These are phyloP conservation scores for Orbilia quercus DNA, from an alignment of 2,329 filamentous ascomycete species.

Conservation along the genomic window DNA sequence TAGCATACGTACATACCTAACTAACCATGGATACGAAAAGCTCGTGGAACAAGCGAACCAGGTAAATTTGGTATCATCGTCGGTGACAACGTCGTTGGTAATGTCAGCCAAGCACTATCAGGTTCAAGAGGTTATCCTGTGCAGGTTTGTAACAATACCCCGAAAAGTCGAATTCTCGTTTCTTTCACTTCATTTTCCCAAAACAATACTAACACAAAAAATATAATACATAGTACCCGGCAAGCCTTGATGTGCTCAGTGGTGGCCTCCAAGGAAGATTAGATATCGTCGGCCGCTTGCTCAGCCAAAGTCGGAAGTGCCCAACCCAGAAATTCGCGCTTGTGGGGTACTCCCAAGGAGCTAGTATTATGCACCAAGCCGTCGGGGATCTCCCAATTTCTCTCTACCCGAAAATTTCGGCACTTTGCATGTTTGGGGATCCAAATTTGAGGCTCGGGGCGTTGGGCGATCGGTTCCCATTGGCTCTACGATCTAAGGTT, in stretches of 20 bases:
- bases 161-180: too few species aligned
- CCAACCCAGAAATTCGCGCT: constrained; percentile 23
- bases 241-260: constrained; percentile 12
- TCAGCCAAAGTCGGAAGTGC: constrained; percentile 5
- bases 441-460: constrained; percentile 13
- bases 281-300: constrained; percentile 14
- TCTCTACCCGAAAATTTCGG: constrained; percentile 16
- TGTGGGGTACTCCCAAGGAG: constrained; percentile 21
- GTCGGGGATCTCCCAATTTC: constrained; percentile 1
- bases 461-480: constrained; percentile 14
- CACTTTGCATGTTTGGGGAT: constrained; percentile 7
- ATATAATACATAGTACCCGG: neutral
- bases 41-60: constrained; percentile 23
- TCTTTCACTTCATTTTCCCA: too few species aligned
- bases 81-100: constrained; percentile 17
- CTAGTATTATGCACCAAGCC: constrained; percentile 15
- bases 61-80: constrained; percentile 22
- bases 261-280: constrained; percentile 2
- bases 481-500: constrained; percentile 15
- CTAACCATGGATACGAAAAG: neutral
- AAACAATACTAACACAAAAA: neutral
- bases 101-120: constrained; percentile 1
- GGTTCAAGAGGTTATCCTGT: constrained; percentile 11
- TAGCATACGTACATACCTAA: too few species aligned
- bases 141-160: neutral